Conservation (phyloP, 345 rosid species). For the Citrus glauca region DNA sequence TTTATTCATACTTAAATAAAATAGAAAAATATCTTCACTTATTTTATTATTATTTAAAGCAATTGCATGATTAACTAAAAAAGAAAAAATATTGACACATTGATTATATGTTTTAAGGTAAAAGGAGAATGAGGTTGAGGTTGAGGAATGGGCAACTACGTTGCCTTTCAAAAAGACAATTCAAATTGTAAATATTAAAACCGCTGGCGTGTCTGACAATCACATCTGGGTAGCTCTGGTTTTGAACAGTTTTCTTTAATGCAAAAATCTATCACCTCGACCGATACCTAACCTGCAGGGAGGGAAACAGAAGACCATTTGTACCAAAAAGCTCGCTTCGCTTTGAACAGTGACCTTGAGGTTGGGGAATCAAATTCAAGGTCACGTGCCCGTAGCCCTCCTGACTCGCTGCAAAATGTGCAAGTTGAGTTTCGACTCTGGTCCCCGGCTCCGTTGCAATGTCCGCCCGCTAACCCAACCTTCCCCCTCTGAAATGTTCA, state of each 20-base stretch:
- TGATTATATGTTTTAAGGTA: not conserved
- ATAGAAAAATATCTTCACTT: no score
- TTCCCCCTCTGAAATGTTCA: no score
- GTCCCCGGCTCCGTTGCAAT: not conserved
- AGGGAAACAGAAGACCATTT: not conserved
- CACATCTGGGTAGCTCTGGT: constrained; percentile 5
- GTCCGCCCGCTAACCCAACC: not conserved
- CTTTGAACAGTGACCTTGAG: not conserved
- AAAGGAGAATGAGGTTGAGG: not conserved
- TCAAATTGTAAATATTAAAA: not conserved
- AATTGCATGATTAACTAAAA: not conserved
- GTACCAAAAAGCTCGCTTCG: not conserved
- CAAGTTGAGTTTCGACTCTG: not conserved
- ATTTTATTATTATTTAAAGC: no score
- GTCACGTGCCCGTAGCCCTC: no score
- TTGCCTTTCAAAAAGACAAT: not conserved
- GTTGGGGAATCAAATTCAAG: not conserved
- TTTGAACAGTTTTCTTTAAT: not conserved
- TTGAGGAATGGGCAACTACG: not conserved
- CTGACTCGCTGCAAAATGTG: not conserved
- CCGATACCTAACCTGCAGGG: not conserved
- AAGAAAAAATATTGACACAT: not conserved
- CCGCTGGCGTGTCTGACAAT: constrained; percentile 19
- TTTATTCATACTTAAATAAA: fast-evolving
- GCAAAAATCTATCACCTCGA: constrained; percentile 1